Evolutionary conservation across 345 rosid species (phyloP).

Genomic region (Salix dunnii): DNA sequence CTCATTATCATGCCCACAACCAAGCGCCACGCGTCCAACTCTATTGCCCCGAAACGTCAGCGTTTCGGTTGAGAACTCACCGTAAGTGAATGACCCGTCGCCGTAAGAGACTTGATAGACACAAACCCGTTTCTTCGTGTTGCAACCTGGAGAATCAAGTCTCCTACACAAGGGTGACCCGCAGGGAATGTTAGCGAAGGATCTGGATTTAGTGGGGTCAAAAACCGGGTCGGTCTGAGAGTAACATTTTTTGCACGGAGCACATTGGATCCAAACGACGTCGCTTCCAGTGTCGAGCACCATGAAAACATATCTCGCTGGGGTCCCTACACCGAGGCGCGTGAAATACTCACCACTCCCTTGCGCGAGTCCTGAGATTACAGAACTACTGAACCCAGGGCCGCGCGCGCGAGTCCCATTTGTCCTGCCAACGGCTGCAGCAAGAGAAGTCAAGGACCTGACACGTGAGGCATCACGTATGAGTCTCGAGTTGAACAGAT

Average conservation of each 20-base stretch:
- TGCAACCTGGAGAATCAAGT: conserved; percentile 28
- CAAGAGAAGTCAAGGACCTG: conserved; percentile 35
- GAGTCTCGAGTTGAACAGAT: conserved; percentile 69
- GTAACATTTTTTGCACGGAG: conserved; percentile 86
- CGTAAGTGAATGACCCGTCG: conserved; percentile 84
- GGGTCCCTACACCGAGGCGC: conserved; percentile 89
- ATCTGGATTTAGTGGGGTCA: conserved; percentile 66
- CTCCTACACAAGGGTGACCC: conserved; percentile 34
- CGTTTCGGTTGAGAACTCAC: conserved; percentile 85
- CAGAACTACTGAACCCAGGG: conserved; percentile 29
- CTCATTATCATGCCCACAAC: conserved; percentile 92
- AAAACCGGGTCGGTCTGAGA: conserved; percentile 82
- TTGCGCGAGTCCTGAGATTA: conserved; percentile 83
- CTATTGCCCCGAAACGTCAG: conserved; percentile 64
- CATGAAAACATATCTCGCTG: conserved; percentile 73
- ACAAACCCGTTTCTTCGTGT: conserved; percentile 49
- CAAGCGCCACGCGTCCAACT: conserved; percentile 69
- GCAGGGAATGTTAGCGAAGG: conserved; percentile 59
- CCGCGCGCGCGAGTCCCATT: neutral
- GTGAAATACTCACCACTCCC: conserved; percentile 98
- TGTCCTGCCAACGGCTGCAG: conserved; percentile 14
- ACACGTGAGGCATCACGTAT: conserved; percentile 68
- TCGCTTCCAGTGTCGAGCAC: conserved; percentile 96
- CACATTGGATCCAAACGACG: conserved; percentile 91
- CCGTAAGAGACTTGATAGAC: conserved; percentile 90